Conservation (phyloP, 441 rosid species). For the Iberis amara region DNA sequence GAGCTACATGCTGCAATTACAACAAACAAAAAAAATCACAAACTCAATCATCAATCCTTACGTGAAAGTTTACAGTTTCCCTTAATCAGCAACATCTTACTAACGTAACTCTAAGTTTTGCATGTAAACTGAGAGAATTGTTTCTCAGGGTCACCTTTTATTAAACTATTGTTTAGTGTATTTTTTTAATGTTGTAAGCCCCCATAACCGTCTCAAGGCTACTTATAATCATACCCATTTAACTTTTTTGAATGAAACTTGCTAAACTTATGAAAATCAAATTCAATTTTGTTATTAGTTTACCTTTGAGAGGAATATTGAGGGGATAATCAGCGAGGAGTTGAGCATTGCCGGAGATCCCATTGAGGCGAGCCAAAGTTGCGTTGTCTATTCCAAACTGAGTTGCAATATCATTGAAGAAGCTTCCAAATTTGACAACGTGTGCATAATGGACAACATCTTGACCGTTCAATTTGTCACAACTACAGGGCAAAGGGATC, state of each 20-base stretch:
- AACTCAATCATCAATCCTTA: conserved; percentile 5
- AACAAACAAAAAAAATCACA: background rate
- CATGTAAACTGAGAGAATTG: no score
- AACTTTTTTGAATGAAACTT: no score
- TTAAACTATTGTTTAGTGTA: no score
- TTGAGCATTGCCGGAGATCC: conserved; percentile 31
- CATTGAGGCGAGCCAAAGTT: conserved; percentile 43
- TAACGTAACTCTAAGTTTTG: no score
- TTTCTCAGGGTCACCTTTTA: no score
- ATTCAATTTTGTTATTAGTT: no score
- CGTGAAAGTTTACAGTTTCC: background rate
- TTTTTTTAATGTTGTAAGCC: no score
- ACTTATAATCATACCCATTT: no score
- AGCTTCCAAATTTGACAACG: conserved; percentile 41
- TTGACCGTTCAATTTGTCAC: conserved; percentile 47
- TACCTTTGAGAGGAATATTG: conserved; percentile 79
- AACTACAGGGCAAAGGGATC: conserved; percentile 88
- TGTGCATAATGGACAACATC: conserved; percentile 70
- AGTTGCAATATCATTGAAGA: conserved; percentile 48
- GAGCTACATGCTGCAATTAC: conserved; percentile 64
- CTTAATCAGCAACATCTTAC: no score
- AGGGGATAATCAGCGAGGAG: conserved; percentile 51
- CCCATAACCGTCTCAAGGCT: no score
- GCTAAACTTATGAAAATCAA: no score
- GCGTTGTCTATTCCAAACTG: conserved; percentile 37